Percentiles rank a stretch among this genome's conserved stretches.
Evolutionary conservation across 805 yeast species (phyloP).

Genomic region (Maudiozyma saulgeensis): DNA sequence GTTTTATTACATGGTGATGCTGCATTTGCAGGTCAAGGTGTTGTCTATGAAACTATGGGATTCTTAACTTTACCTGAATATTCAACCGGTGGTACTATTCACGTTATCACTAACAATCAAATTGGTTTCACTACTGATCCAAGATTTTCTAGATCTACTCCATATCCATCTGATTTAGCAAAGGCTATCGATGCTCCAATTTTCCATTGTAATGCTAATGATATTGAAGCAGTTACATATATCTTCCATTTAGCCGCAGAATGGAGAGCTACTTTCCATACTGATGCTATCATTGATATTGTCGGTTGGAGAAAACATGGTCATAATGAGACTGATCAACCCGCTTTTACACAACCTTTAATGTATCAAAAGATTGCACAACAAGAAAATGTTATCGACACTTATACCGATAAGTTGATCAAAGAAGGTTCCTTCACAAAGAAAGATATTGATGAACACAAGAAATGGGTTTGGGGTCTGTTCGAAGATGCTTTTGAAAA

Average conservation of each 20-base stretch:
- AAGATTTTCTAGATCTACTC: conserved; percentile 91
- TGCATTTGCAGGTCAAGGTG: conserved; percentile 98
- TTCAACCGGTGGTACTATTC: conserved; percentile 97
- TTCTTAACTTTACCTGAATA: conserved; percentile 86
- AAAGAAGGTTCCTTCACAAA: conserved; percentile 82
- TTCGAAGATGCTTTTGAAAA: conserved; percentile 84
- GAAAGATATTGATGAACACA: conserved; percentile 90
- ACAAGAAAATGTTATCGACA: conserved; percentile 81
- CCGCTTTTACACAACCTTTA: conserved; percentile 95
- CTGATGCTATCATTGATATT: conserved; percentile 92
- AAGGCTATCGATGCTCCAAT: conserved; percentile 95
- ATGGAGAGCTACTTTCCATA: conserved; percentile 94
- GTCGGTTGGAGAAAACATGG: conserved; percentile 99
- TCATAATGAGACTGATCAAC: conserved; percentile 99
- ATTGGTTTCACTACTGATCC: conserved; percentile 99
- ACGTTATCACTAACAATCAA: conserved; percentile 93
- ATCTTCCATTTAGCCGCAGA: conserved; percentile 95
- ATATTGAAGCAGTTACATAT: conserved; percentile 85
- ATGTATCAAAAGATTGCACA: conserved; percentile 89
- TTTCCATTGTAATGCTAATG: conserved; percentile 98
- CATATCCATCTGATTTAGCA: conserved; percentile 96
- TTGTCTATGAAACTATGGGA: conserved; percentile 97
- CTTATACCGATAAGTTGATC: conserved; percentile 70
- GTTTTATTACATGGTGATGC: conserved; percentile 98
- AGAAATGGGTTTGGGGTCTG: conserved; percentile 93